phyloP scores from a whole-genome alignment of 352 stramenopile genomes.

The Phytophthora cactorum region DNA sequence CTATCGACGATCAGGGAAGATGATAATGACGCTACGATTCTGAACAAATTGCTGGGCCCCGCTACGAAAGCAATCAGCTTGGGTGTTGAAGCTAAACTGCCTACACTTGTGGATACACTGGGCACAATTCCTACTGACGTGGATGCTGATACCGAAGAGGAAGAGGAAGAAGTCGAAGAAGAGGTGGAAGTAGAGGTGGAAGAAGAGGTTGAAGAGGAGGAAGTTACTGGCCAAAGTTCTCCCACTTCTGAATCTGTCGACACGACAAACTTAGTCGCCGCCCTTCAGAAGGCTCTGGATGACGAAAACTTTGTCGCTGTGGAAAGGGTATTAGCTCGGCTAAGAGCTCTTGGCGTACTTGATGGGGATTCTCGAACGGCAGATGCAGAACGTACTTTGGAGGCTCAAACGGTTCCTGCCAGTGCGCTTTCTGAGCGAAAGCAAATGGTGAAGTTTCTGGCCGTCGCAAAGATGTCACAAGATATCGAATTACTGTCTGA shows the following conservation, averaged over 20 bases:
- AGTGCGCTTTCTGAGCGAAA: constrained; percentile 68
- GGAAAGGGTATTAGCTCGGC: constrained; percentile 53
- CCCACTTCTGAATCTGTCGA: constrained; percentile 30
- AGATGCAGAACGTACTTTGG: constrained; percentile 42
- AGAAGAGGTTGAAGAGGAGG: constrained; percentile 14
- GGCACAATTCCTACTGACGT: constrained; percentile 24
- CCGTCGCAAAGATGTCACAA: constrained; percentile 72
- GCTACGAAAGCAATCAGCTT: constrained; percentile 63
- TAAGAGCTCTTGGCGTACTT: constrained; percentile 47
- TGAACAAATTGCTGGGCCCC: constrained; percentile 40
- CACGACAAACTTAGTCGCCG: constrained; percentile 46
- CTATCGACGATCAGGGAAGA: constrained; percentile 35
- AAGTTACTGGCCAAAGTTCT: constrained; percentile 6
- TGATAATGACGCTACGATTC: constrained; percentile 28
- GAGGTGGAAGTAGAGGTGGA: constrained; percentile 11
- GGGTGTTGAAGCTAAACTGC: constrained; percentile 63
- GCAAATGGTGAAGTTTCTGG: constrained; percentile 79
- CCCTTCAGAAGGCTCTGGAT: constrained; percentile 67
- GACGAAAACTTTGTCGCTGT: constrained; percentile 76
- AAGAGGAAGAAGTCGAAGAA: constrained; percentile 29
- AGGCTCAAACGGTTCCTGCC: constrained; percentile 35
- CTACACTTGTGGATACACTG: constrained; percentile 43
- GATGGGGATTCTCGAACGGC: constrained; percentile 37
- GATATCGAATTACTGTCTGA: constrained; percentile 71
- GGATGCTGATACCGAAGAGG: constrained; percentile 12